Percentiles rank a stretch among this genome's conserved stretches.
Evolutionary conservation across 306 rosid species (phyloP).

Genomic region (Vicia sativa): DNA sequence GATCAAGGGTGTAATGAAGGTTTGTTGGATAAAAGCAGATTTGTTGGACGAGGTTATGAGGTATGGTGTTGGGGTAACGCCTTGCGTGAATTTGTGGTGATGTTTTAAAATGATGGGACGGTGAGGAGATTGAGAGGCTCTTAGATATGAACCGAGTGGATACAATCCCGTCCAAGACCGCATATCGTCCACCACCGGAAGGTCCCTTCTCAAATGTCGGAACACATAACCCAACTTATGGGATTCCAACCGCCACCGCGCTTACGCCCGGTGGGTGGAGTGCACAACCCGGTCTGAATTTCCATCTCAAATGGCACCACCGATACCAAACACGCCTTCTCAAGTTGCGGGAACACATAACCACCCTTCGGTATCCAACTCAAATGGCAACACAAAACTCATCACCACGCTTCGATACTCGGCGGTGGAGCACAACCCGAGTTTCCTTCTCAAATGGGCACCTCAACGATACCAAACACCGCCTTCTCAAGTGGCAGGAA

Average conservation of each 20-base stretch:
- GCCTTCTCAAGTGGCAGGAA: conserved; percentile 37
- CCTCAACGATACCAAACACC: conserved; percentile 26
- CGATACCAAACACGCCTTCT: conserved; percentile 34
- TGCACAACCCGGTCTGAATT: conserved; percentile 19
- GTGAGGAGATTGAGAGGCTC: conserved; percentile 73
- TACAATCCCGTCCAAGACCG: conserved; percentile 45
- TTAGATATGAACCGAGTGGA: conserved; percentile 48
- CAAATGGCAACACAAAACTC: conserved; percentile 44
- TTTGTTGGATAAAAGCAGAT: conserved; percentile 58
- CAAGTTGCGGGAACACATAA: conserved; percentile 36
- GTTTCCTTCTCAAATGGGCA: conserved; percentile 46
- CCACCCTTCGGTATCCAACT: conserved; percentile 30
- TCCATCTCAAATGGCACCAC: conserved; percentile 45
- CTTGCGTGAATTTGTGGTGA: conserved; percentile 57
- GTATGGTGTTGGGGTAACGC: conserved; percentile 74
- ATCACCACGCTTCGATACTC: conserved; percentile 45
- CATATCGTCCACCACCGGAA: conserved; percentile 45
- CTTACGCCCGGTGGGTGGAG: conserved; percentile 43
- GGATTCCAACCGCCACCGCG: conserved; percentile 7
- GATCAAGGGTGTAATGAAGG: conserved; percentile 76
- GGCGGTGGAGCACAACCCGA: conserved; percentile 37
- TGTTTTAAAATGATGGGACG: conserved; percentile 62
- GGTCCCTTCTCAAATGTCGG: conserved; percentile 45
- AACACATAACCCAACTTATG: conserved; percentile 33
- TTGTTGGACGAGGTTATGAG: conserved; percentile 72